Conservation (phyloP, 2,329 filamentous ascomycete species). For the Ceratocystis harringtonii region DNA sequence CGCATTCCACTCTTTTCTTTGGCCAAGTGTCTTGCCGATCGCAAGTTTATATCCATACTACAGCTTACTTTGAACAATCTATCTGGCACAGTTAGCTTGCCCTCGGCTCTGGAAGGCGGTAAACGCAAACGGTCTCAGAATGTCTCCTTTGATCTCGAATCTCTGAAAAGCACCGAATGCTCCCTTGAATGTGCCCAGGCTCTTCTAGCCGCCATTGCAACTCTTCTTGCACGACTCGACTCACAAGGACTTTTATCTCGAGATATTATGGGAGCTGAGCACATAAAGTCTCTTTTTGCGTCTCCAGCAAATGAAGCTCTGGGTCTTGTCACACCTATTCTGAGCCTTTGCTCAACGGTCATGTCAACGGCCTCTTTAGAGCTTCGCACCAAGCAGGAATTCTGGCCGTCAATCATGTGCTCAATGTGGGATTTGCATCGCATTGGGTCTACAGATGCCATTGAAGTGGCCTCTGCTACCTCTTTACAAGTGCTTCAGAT, state of each 20-base stretch:
- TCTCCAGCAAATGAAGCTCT: conserved; percentile 34
- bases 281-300: conserved; percentile 42
- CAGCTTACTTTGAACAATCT: conserved; percentile 50
- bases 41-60: conserved; percentile 51
- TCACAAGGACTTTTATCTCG: conserved; percentile 26
- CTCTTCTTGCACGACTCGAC: conserved; percentile 33
- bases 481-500: conserved; percentile 26
- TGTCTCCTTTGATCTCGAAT: conserved; percentile 26
- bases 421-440: conserved; percentile 40
- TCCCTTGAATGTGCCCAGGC: conserved; percentile 35
- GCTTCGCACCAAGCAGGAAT: conserved; percentile 26
- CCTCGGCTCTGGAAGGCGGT: conserved; percentile 20
- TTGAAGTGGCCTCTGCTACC: conserved; percentile 35
- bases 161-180: conserved; percentile 27
- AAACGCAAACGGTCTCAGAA: conserved; percentile 34
- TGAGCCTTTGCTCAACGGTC: conserved; percentile 31
- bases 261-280: conserved; percentile 40
- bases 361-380: conserved; percentile 24
- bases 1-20: conserved; percentile 54
- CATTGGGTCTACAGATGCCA: conserved; percentile 33
- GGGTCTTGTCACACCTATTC: conserved; percentile 31
- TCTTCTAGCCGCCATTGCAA: conserved; percentile 33
- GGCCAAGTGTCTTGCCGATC: conserved; percentile 55
- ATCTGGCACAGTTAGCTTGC: conserved; percentile 23
- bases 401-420: conserved; percentile 34